A percentile compares a stretch with the other conserved stretches of the same genome.
Evolutionary conservation across 2,329 filamentous ascomycete genomes (phyloP).

Genomic region (Epichloe hybrida): DNA sequence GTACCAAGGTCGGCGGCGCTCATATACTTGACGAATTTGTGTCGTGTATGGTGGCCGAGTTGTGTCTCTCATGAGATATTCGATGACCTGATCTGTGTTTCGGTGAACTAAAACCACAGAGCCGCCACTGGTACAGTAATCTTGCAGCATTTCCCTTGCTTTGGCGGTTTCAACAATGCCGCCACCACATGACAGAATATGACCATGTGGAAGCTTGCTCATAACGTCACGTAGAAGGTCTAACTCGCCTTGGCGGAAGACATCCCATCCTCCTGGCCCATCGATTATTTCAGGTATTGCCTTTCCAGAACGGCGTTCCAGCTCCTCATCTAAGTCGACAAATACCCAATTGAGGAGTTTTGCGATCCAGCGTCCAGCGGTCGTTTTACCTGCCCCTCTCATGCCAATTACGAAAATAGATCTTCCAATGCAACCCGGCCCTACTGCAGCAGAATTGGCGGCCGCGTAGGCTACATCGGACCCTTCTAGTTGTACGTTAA

Average conservation of each 20-base stretch:
- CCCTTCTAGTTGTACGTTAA: conserved; percentile 64
- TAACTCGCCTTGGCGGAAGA: conserved; percentile 70
- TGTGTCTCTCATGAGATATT: conserved; percentile 80
- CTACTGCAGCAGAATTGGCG: conserved; percentile 7
- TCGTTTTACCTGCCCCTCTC: conserved; percentile 94
- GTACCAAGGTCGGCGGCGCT: conserved; percentile 80
- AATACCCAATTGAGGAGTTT: conserved; percentile 62
- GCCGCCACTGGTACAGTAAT: conserved; percentile 64
- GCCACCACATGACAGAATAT: conserved; percentile 88
- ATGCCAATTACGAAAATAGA: conserved; percentile 95
- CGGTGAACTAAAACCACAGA: conserved; percentile 79
- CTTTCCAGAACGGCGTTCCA: conserved; percentile 60
- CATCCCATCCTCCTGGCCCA: conserved; percentile 63
- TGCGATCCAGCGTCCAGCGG: conserved; percentile 75
- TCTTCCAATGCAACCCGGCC: conserved; percentile 24
- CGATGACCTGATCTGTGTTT: conserved; percentile 75
- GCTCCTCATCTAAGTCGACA: conserved; percentile 75
- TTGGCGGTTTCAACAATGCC: conserved; percentile 80
- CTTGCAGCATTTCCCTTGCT: conserved; percentile 60
- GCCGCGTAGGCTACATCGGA: conserved; percentile 36
- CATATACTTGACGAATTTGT: conserved; percentile 83
- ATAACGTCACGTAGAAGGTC: conserved; percentile 60
- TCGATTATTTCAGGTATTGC: conserved; percentile 80
- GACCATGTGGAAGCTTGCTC: conserved; percentile 56
- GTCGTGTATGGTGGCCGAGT: conserved; percentile 84